Percentiles rank a stretch among this genome's conserved stretches.
Evolutionary conservation across 257 asterid genomes (phyloP).

Genomic region (Capsicum baccatum): DNA sequence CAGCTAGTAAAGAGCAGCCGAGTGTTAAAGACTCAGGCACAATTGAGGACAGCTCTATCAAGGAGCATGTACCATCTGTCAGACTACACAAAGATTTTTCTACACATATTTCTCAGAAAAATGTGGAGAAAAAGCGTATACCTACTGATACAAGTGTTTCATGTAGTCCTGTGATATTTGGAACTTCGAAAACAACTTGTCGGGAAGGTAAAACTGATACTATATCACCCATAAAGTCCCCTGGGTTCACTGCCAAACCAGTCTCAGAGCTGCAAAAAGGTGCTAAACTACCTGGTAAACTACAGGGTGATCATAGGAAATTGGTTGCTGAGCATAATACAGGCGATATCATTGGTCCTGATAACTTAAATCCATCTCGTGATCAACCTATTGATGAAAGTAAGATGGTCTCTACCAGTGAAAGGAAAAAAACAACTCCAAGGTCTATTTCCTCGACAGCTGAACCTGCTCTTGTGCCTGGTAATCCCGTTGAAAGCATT

Average conservation of each 20-base stretch:
- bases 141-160: slow-evolving; percentile 41
- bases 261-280: slow-evolving; percentile 50
- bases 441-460: slow-evolving; percentile 45
- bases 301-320: slow-evolving; percentile 54
- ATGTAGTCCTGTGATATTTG: slow-evolving; percentile 48
- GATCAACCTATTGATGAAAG: slow-evolving; percentile 55
- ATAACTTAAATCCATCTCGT: slow-evolving; percentile 41
- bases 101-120: slow-evolving; percentile 49
- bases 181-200: slow-evolving; percentile 42
- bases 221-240: slow-evolving; percentile 61
- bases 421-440: slow-evolving; percentile 57
- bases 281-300: slow-evolving; percentile 49
- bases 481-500: slow-evolving; percentile 49
- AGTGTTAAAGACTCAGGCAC: slow-evolving; percentile 45
- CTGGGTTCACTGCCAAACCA: slow-evolving; percentile 45
- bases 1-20: slow-evolving; percentile 40
- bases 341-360: slow-evolving; percentile 44
- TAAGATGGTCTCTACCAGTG: slow-evolving; percentile 57
- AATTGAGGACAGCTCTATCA: slow-evolving; percentile 44
- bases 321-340: slow-evolving; percentile 44
- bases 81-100: slow-evolving; percentile 44
- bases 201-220: slow-evolving; percentile 52
- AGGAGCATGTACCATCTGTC: slow-evolving; percentile 53
- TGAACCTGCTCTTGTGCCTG: slow-evolving; percentile 50
- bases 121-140: slow-evolving; percentile 53